phyloP scores from a whole-genome alignment of 2,329 filamentous ascomycete genomes.

The Penicillium griseofulvum region DNA sequence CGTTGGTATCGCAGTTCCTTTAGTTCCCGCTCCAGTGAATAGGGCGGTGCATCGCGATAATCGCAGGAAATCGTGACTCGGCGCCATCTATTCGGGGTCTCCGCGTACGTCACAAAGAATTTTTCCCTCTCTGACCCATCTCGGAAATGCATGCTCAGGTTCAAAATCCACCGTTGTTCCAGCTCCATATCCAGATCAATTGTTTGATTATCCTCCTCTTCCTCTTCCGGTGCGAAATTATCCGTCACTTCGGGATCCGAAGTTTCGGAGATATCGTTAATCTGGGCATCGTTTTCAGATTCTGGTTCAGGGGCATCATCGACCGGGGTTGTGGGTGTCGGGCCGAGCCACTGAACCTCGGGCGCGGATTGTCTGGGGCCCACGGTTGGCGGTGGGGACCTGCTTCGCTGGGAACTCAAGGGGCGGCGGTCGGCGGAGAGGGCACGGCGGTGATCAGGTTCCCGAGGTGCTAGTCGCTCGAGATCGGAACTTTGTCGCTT shows the following conservation, averaged over 20 bases:
- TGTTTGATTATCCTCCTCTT: slow-evolving; percentile 33
- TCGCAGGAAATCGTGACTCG: slow-evolving; percentile 91
- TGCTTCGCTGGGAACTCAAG: slow-evolving; percentile 45
- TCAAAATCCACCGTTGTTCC: slow-evolving; percentile 88
- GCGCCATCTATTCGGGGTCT: slow-evolving; percentile 74
- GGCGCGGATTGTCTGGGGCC: slow-evolving; percentile 42
- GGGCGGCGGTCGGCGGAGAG: slow-evolving; percentile 56
- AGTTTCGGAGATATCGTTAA: slow-evolving; percentile 23
- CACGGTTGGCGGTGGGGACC: slow-evolving; percentile 41
- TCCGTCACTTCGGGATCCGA: slow-evolving; percentile 24
- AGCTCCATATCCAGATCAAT: slow-evolving; percentile 70
- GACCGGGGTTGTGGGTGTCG: slow-evolving; percentile 30
- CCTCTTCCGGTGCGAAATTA: slow-evolving; percentile 3
- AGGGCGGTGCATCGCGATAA: slow-evolving; percentile 74
- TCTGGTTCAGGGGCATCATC: slow-evolving; percentile 23
- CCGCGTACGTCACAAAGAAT: slow-evolving; percentile 94
- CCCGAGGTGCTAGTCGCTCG: slow-evolving; percentile 66
- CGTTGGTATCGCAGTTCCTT: slow-evolving; percentile 75
- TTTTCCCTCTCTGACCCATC: slow-evolving; percentile 92
- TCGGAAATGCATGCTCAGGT: slow-evolving; percentile 96
- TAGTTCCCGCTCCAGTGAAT: slow-evolving; percentile 83
- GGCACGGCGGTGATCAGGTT: slow-evolving; percentile 64
- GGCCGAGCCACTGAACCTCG: slow-evolving; percentile 40
- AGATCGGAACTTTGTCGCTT: slow-evolving; percentile 81
- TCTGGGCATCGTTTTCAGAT: slow-evolving; percentile 25